Conservation (phyloP, 305 asterid species). For the Solanum hybrid region DNA sequence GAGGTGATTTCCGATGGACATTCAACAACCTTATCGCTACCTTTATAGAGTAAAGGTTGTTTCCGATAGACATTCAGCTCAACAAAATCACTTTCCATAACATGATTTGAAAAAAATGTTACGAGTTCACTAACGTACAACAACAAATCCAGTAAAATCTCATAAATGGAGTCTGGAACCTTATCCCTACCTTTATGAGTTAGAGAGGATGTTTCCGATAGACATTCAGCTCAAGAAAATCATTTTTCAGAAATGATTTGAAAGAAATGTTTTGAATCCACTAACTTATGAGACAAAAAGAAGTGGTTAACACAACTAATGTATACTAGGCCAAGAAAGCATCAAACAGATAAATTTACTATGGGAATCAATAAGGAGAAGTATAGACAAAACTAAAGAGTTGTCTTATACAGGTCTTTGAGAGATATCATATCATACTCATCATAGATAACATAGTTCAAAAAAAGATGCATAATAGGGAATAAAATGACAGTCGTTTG, state of each 20-base stretch:
- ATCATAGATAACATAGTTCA: not conserved
- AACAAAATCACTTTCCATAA: not conserved
- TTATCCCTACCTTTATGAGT: not conserved
- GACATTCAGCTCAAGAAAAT: not conserved
- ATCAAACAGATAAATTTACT: not conserved
- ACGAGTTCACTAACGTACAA: not conserved
- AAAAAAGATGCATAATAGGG: not conserved
- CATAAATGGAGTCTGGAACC: not conserved
- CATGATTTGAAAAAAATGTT: not conserved
- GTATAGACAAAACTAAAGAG: not conserved
- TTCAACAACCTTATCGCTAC: not conserved
- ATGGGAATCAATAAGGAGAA: not conserved
- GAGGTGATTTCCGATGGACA: too few species aligned
- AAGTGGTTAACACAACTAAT: not conserved
- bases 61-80: not conserved
- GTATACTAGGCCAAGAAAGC: not conserved
- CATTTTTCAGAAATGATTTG: not conserved
- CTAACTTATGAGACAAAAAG: not conserved
- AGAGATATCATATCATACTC: not conserved
- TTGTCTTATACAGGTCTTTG: not conserved
- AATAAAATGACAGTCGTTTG: not conserved
- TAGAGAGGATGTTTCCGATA: not conserved
- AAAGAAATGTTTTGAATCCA: not conserved
- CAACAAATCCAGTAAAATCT: too few species aligned
- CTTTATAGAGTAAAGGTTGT: not conserved